phyloP scores from a whole-genome alignment of 768 basidiomycete species.

The Termitomyces titanicus region DNA sequence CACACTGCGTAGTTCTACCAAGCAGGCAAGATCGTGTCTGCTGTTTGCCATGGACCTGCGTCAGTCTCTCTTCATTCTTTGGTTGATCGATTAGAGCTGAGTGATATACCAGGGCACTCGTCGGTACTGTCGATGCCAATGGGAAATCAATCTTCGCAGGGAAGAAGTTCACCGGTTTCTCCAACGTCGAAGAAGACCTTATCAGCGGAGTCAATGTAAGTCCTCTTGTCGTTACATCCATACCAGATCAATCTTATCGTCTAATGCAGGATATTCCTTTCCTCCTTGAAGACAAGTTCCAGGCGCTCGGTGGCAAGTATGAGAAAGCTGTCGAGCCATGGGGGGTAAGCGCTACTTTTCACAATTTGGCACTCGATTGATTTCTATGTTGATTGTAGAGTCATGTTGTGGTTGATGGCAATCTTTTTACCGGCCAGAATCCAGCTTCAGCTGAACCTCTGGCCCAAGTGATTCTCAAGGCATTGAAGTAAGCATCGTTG shows the following conservation, averaged over 20 bases:
- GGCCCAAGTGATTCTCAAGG: constrained; percentile 54
- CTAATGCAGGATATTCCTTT: constrained; percentile 58
- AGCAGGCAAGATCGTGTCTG: constrained; percentile 59
- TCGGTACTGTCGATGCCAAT: constrained; percentile 46
- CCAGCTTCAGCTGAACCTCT: constrained; percentile 59
- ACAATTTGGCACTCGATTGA: background rate
- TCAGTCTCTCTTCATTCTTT: constrained; percentile 27
- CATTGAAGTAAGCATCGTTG: constrained; percentile 27
- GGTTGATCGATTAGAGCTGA: background rate
- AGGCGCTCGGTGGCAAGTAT: constrained; percentile 61
- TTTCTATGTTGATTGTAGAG: constrained; percentile 20
- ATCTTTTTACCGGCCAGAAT: constrained; percentile 72
- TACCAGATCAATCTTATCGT: background rate
- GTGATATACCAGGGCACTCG: constrained; percentile 46
- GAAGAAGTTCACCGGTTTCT: constrained; percentile 60
- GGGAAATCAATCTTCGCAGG: constrained; percentile 67
- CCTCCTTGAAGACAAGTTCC: constrained; percentile 65
- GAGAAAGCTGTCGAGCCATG: constrained; percentile 55
- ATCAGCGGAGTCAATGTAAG: constrained; percentile 41
- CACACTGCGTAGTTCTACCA: constrained; percentile 54
- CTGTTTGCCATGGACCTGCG: constrained; percentile 83
- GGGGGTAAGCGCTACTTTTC: constrained; percentile 37
- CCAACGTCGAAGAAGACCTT: constrained; percentile 63
- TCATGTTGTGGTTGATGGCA: constrained; percentile 56
- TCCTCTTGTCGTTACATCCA: background rate